Evolutionary conservation across 176 grass and related monocot species (phyloP), one percentile per base, ranked within the genome.

Genomic region (Rhipidocladum racemiflorum): DNA sequence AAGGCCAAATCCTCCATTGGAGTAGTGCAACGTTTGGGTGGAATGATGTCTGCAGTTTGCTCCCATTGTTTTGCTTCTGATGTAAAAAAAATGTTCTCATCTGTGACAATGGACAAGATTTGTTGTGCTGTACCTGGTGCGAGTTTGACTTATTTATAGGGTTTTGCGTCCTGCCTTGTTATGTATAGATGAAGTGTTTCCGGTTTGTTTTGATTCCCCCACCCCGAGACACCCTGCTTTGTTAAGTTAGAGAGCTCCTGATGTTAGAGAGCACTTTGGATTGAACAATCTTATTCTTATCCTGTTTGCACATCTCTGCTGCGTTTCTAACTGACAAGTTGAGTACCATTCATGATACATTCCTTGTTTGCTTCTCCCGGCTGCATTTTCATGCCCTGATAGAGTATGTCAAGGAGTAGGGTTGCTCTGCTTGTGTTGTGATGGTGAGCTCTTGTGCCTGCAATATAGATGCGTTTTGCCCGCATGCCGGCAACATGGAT

Each of bases 151-250:
- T 85, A 75, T 81, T 74, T 74, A 87, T 90, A 90, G 88, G 86
- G 82, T 87, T 88, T 90, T 88, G 60, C 27, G 66, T 87, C 46
- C 27, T 78, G 72, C 61, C 68, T 65, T 92, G 50, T 61, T 78
- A 61, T 97, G 93, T 93, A 97, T 91, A 97, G 91, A 82, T 97
- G 53, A 80, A 81, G 83, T 82, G 20, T 78, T 81, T 21, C 60
- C 25, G 12, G 61, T 79, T 80, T 86, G 76, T 65, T 81, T 85
- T 87, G 70, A 63, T 48, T 65, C 2, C 48, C 54, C 46, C n/a
- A 12, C 71, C 21, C 12, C 15, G 21, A 38, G 8, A 68, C 45
- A 42, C 60, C 62, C 8, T 70, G 66, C 72, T 10, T 55, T 89
- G 75, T 65, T 53, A 49, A 80, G 88, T 68, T 30, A 78, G 84